Conservation (phyloP, 192 early-diverging fungal genomes). For the Coemansia sp. region DNA sequence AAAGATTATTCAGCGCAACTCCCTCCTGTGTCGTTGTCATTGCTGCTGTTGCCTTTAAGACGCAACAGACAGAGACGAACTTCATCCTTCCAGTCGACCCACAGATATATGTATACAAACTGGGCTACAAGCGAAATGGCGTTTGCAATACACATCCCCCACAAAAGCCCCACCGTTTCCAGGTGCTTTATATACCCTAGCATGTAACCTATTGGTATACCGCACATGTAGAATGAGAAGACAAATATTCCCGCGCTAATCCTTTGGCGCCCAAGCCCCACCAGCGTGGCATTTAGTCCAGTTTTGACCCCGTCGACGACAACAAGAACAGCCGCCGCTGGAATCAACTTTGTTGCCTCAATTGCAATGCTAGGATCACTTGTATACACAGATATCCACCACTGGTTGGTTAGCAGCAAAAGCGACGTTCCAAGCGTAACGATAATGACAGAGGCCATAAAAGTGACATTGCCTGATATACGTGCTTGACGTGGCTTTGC, state of each 20-base stretch:
- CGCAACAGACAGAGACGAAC: conserved; percentile 9
- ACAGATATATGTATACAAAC: conserved; percentile 4
- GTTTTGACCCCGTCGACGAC: conserved; percentile 51
- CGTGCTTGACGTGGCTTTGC: conserved; percentile 58
- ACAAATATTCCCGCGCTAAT: conserved; percentile 7
- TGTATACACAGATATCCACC: conserved; percentile 62
- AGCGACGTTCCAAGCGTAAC: conserved; percentile 15
- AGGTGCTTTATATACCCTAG: conserved; percentile 13
- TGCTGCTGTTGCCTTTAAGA: neutral
- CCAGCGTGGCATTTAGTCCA: conserved; percentile 53
- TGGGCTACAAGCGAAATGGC: neutral
- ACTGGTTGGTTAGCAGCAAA: neutral
- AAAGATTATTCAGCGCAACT: too few relatives aligned
- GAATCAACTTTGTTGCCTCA: conserved; percentile 16
- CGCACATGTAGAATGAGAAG: conserved; percentile 40
- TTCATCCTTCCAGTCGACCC: conserved; percentile 9
- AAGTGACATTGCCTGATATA: conserved; percentile 59
- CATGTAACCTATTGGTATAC: conserved; percentile 48
- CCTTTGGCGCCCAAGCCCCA: too few relatives aligned
- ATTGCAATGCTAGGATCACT: conserved; percentile 10
- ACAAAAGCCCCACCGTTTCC: neutral
- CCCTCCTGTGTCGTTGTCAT: too few relatives aligned
- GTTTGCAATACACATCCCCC: conserved; percentile 1
- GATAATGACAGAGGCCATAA: conserved; percentile 49
- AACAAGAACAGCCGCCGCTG: conserved; percentile 13